These are phyloP conservation scores for Colletotrichum tofieldiae DNA, from an alignment of 2,329 filamentous ascomycete species.

Conservation along the genomic window DNA sequence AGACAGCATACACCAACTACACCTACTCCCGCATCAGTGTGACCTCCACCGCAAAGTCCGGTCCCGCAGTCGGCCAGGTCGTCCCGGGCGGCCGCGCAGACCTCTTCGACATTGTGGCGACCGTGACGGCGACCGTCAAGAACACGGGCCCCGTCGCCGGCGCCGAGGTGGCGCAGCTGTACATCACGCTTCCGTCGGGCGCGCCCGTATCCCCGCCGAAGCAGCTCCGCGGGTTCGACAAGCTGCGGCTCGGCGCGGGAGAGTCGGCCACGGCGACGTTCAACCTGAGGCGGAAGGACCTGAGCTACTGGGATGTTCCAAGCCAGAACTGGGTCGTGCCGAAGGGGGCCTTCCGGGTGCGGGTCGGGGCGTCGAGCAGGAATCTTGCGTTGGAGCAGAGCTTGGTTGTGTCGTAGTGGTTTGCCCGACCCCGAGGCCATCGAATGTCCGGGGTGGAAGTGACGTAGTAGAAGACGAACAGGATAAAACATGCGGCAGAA, in stretches of 20 bases:
- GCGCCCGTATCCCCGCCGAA: constrained; percentile 62
- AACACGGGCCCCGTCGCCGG: constrained; percentile 76
- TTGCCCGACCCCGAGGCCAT: background rate
- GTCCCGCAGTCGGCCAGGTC: constrained; percentile 57
- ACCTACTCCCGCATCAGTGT: constrained; percentile 67
- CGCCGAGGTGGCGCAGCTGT: constrained; percentile 78
- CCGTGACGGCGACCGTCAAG: constrained; percentile 72
- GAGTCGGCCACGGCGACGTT: constrained; percentile 66
- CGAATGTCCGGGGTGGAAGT: background rate
- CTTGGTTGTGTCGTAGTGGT: constrained; percentile 20
- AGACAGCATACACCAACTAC: constrained; percentile 77
- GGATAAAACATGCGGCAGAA: background rate
- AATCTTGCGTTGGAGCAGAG: constrained; percentile 59
- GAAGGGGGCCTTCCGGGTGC: constrained; percentile 58
- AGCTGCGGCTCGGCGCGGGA: constrained; percentile 67
- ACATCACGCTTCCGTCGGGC: constrained; percentile 60
- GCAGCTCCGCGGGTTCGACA: constrained; percentile 78
- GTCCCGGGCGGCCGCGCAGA: constrained; percentile 62
- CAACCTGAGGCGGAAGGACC: constrained; percentile 71
- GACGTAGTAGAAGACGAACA: background rate
- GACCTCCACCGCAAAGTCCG: constrained; percentile 55
- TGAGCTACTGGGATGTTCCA: constrained; percentile 77
- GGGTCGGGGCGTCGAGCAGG: constrained; percentile 63
- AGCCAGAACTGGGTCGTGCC: constrained; percentile 74
- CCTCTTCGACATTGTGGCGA: constrained; percentile 62